phyloP scores from a whole-genome alignment of 768 basidiomycete genomes.

The Leccinum boreale region DNA sequence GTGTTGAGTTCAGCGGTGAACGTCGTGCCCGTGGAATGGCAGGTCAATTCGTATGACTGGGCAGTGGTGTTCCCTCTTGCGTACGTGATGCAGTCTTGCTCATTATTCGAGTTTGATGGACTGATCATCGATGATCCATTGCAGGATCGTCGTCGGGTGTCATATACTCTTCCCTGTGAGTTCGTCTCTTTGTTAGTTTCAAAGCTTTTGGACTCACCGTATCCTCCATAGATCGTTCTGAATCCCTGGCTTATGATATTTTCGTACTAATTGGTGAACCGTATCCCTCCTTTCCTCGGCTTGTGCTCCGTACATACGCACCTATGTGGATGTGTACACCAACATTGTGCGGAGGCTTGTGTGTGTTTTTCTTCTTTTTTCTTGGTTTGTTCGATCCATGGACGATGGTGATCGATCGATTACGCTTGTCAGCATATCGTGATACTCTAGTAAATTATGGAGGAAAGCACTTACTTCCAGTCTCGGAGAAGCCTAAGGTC shows the following conservation, averaged over 20 bases:
- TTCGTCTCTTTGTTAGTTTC: neutral
- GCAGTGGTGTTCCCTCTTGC: conserved; percentile 74
- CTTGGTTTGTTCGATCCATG: neutral
- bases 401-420: neutral
- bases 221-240: conserved; percentile 57
- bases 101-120: neutral
- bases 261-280: conserved; percentile 38
- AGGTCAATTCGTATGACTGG: conserved; percentile 58
- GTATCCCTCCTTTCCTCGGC: neutral
- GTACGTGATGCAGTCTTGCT: conserved; percentile 24
- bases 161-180: conserved; percentile 76
- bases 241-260: conserved; percentile 92
- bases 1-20: conserved; percentile 43
- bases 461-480: neutral
- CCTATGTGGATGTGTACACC: no score
- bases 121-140: neutral
- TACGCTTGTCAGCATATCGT: neutral
- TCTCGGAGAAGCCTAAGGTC: neutral
- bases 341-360: no score
- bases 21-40: conserved; percentile 65
- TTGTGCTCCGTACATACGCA: no score
- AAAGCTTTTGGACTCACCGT: conserved; percentile 24
- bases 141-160: conserved; percentile 50
- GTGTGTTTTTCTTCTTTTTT: neutral
- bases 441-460: neutral